A percentile compares a stretch with the other conserved stretches of the same genome.
Evolutionary conservation across 495 filamentous ascomycete genomes (phyloP).

Genomic region (Neurospora discreta): DNA sequence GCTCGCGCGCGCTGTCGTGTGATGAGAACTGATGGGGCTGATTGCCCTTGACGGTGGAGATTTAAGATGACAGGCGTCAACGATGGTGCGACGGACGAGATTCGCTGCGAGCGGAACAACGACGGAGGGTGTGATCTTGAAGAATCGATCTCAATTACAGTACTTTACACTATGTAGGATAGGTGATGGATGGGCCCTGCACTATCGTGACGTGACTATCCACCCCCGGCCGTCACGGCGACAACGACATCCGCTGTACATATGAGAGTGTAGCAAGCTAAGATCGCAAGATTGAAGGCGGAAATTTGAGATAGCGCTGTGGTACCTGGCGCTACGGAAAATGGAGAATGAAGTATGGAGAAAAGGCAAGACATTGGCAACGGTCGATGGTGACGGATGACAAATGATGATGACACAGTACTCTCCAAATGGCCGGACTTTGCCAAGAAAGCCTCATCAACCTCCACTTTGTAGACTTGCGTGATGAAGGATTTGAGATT

Average conservation of each 20-base stretch:
- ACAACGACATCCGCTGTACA: not conserved
- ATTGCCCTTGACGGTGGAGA: not conserved
- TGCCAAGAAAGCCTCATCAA: not conserved
- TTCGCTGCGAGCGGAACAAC: too few relatives aligned
- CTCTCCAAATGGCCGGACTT: not conserved
- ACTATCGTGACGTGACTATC: not conserved
- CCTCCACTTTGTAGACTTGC: not conserved
- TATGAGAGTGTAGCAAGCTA: not conserved
- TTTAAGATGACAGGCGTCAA: not conserved
- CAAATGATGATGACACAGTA: too few relatives aligned
- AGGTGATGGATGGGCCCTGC: not conserved
- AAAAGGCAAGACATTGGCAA: not conserved
- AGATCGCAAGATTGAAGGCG: not conserved
- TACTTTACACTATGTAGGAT: not conserved
- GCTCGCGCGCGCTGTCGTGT: not conserved
- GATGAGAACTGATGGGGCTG: not conserved
- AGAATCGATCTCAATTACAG: not conserved
- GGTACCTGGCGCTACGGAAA: not conserved
- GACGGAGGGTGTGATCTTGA: not conserved
- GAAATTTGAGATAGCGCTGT: not conserved
- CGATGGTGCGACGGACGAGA: not conserved
- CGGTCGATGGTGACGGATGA: not conserved
- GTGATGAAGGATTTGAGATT: not conserved
- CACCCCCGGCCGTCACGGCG: not conserved
- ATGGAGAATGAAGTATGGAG: not conserved